These are phyloP conservation scores for Detonula confervacea DNA, from an alignment of 352 stramenopile species.

Conservation along the genomic window DNA sequence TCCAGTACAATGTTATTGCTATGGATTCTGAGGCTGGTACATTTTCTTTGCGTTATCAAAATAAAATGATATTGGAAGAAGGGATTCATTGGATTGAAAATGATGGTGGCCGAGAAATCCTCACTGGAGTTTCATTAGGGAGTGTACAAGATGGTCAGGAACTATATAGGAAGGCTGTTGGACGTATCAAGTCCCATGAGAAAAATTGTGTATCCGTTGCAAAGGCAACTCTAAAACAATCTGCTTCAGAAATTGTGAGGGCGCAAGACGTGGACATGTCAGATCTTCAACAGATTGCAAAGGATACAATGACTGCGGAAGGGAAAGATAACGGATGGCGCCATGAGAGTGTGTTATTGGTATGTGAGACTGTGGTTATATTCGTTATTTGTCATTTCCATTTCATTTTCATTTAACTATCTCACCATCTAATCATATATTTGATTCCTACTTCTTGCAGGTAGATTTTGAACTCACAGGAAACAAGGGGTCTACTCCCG, in stretches of 20 bases:
- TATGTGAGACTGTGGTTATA: too few relatives aligned
- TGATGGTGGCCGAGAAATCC: not conserved
- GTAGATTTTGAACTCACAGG: not conserved
- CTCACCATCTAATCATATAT: too few relatives aligned
- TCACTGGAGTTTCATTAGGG: not conserved
- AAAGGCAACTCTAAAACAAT: not conserved
- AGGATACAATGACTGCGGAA: too few relatives aligned
- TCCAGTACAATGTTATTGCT: constrained; percentile 1
- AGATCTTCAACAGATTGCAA: constrained; percentile 72
- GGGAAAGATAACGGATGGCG: too few relatives aligned
- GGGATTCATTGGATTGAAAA: constrained; percentile 1
- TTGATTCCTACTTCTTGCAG: not conserved
- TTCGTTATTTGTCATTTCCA: too few relatives aligned
- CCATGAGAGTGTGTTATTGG: too few relatives aligned
- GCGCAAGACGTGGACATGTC: not conserved
- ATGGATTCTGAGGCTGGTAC: not conserved
- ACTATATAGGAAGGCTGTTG: constrained; percentile 1
- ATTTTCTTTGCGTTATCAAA: constrained; percentile 5
- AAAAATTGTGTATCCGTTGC: not conserved
- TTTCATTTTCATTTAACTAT: too few relatives aligned
- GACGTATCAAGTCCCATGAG: not conserved
- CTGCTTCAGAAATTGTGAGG: not conserved
- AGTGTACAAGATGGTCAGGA: not conserved
- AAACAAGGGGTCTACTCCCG: not conserved
- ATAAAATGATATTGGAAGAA: constrained; percentile 7